Base-by-base conservation (phyloP, 257 asterid species). In the Ballota nigra region DNA sequence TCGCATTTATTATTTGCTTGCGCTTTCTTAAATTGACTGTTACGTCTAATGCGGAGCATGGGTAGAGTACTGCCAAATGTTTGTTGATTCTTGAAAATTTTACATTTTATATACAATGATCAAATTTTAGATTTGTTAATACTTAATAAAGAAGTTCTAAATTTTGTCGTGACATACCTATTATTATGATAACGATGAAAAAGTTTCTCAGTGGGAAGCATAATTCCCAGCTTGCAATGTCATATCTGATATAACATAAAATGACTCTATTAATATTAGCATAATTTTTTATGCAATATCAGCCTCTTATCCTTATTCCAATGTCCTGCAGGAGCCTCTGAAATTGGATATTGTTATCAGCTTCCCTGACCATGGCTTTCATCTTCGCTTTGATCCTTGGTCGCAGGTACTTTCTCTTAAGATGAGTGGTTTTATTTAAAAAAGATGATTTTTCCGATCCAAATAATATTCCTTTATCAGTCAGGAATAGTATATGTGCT, bases 361-460 rank as follows among this genome's bases (percentile, higher is more conserved):
- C 86, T 91, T 91, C 78, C 96, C 97, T 2, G 95, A 91, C 71
- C 92, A 91, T 79, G 97, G 97, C 4, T 91, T 91, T 74, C 97
- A 91, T 82, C 86, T 91, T 9, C 85, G 97, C 64, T 91, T 91
- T 72, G 92, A 91, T 77, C 96, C 97, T 65, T 87, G 95, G 93
- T 86, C 97, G 40, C 96, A 91, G 97, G 97, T 91, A 83, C 28
- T 75, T 61, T 62, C 20, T 20, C 59, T 10, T 75, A 26, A 51
- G 67, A 74, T 45, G 70, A 69, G 58, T 11, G 12, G 66, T 34
- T 33, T 34, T 63, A 66, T 73, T 62, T 66, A 41, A 51, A 57
- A 20, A 36, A 65, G 69, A 55, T 47, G 49, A 63, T 40, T 36
- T 23, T 5, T 41, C 5, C 7, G 36, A 24, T 52, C n/a, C 51